Evolutionary conservation across 2,329 filamentous ascomycete species (phyloP).

Genomic region (Aureobasidium subglaciale): DNA sequence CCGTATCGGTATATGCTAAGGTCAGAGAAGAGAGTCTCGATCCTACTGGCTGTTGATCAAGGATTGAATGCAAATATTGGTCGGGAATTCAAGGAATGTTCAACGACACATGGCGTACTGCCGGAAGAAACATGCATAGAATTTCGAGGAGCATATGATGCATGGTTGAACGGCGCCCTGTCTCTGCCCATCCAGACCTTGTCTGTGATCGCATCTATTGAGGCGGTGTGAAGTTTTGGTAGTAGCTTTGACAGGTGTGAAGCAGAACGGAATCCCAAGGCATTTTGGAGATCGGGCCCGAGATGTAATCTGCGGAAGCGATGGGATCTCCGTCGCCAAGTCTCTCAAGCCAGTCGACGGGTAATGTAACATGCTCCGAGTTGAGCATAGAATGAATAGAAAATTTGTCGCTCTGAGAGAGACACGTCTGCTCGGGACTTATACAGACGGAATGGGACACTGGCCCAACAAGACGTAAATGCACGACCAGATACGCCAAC

Average conservation of each 20-base stretch:
- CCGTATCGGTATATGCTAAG: neutral
- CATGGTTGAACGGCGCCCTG: neutral
- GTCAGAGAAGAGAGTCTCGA: neutral
- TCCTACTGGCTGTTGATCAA: neutral
- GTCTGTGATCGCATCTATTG: neutral
- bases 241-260: neutral
- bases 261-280: neutral
- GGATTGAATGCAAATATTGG: neutral
- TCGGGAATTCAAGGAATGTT: neutral
- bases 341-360: neutral
- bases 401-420: neutral
- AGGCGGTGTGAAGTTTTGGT: neutral
- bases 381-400: neutral
- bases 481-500: neutral
- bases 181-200: constrained; percentile 1
- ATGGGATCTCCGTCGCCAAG: neutral
- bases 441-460: neutral
- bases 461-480: neutral
- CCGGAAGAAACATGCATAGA: neutral
- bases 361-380: neutral
- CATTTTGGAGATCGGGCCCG: neutral
- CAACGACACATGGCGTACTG: neutral
- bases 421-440: neutral
- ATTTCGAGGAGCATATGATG: neutral
- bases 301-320: neutral